Evolutionary conservation across 1,139 yeast genomes (phyloP).

Genomic region (Taiozyma sp.): DNA sequence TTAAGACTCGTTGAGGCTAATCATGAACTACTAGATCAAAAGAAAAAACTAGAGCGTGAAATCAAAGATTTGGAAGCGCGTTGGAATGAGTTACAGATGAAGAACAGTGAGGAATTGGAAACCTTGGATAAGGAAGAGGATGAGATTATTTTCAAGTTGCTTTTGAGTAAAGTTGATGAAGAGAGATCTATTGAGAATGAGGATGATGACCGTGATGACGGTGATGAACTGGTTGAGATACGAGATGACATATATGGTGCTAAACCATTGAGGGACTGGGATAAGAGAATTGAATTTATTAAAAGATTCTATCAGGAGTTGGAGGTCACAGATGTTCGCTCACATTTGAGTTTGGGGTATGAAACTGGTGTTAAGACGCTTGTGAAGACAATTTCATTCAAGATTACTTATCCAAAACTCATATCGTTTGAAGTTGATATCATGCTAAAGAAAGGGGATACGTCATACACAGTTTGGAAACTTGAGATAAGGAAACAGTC

Average conservation of each 20-base stretch:
- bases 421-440: constrained; percentile 11
- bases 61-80: background rate
- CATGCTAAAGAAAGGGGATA: constrained; percentile 4
- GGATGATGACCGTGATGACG: background rate
- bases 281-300: constrained; percentile 14
- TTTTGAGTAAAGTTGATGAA: background rate
- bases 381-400: constrained; percentile 16
- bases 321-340: constrained; percentile 6
- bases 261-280: constrained; percentile 18
- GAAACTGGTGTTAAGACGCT: constrained; percentile 5
- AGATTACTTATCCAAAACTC: constrained; percentile 4
- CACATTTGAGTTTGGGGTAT: constrained; percentile 13
- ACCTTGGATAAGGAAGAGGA: background rate
- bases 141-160: background rate
- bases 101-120: background rate
- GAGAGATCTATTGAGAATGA: background rate
- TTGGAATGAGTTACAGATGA: background rate
- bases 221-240: background rate
- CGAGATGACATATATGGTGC: constrained; percentile 9
- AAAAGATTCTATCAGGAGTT: constrained; percentile 19
- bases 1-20: background rate
- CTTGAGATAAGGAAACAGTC: constrained; percentile 11
- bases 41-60: background rate
- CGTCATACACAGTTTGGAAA: constrained; percentile 10
- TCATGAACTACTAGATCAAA: background rate